Conservation (phyloP, 2,329 filamentous ascomycete species). For the Arthrobotrys megalospora region DNA sequence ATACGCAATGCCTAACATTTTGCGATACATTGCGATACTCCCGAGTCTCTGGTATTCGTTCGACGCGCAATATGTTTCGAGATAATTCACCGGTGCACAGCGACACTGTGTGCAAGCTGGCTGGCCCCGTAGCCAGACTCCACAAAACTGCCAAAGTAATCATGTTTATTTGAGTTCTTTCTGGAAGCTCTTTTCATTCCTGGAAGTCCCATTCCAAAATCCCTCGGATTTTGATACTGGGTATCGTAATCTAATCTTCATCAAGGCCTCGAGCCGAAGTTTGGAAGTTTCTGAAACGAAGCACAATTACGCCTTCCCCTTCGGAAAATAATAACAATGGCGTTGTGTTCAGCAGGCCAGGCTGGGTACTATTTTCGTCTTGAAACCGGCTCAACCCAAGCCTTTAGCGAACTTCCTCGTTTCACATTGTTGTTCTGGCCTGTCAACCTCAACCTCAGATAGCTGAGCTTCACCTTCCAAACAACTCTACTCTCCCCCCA, state of each 20-base stretch:
- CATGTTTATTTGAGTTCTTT: background rate
- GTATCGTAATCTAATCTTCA: slow-evolving; percentile 30
- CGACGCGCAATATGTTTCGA: too few relatives aligned
- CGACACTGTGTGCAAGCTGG: too few relatives aligned
- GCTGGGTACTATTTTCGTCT: slow-evolving; percentile 45
- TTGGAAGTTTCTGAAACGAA: slow-evolving; percentile 49
- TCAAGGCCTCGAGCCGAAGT: slow-evolving; percentile 51
- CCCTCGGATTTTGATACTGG: slow-evolving; percentile 9
- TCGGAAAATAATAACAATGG: slow-evolving; percentile 28
- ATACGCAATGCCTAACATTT: background rate
- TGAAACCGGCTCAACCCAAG: slow-evolving; percentile 46
- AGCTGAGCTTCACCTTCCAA: slow-evolving; percentile 13
- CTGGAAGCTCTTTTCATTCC: background rate
- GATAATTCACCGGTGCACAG: too few relatives aligned
- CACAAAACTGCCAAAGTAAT: background rate
- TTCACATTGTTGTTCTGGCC: slow-evolving; percentile 38
- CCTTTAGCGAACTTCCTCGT: slow-evolving; percentile 51
- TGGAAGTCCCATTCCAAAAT: slow-evolving; percentile 10
- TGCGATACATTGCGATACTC: background rate
- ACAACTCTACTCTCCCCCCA: background rate
- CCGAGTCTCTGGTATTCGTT: too few relatives aligned
- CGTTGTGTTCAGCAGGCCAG: slow-evolving; percentile 17
- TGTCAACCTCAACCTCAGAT: slow-evolving; percentile 18
- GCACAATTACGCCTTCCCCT: slow-evolving; percentile 28
- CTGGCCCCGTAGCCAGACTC: too few relatives aligned